Percentiles rank a stretch among this genome's conserved stretches.
Evolutionary conservation across 1,284 basidiomycete genomes (phyloP).

Genomic region (Volvariella surrecta): DNA sequence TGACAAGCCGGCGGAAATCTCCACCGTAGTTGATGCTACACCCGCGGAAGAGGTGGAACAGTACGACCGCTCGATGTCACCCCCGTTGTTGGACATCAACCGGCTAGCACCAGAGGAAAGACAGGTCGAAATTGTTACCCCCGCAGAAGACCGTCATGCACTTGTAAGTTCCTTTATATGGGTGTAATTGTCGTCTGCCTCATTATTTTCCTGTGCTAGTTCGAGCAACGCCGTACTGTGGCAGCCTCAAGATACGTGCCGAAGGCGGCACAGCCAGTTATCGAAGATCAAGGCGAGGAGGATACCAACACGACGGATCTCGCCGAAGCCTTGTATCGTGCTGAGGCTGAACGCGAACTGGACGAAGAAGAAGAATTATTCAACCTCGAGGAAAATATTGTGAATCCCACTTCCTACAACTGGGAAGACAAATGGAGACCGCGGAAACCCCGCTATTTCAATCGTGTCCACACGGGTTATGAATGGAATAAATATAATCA

Average conservation of each 20-base stretch:
- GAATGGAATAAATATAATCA: constrained; percentile 99
- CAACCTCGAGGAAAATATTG: constrained; percentile 82
- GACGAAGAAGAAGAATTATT: constrained; percentile 95
- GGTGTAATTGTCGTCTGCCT: constrained; percentile 3
- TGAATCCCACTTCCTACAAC: constrained; percentile 79
- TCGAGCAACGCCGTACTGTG: constrained; percentile 68
- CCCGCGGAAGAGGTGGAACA: constrained; percentile 47
- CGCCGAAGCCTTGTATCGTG: constrained; percentile 79
- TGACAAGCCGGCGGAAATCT: constrained; percentile 18
- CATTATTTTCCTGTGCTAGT: constrained; percentile 45
- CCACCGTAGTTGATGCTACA: constrained; percentile 25
- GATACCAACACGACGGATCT: constrained; percentile 71
- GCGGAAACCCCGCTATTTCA: constrained; percentile 98
- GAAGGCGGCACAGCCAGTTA: constrained; percentile 43
- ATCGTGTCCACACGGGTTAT: constrained; percentile 99
- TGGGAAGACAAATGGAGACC: constrained; percentile 99
- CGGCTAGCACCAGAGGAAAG: constrained; percentile 70
- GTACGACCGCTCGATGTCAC: constrained; percentile 82
- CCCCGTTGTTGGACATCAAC: constrained; percentile 60
- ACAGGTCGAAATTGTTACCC: constrained; percentile 68
- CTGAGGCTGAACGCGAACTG: constrained; percentile 84
- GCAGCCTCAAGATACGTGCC: constrained; percentile 81
- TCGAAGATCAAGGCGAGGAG: constrained; percentile 44
- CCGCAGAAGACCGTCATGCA: constrained; percentile 53
- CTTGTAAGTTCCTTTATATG: constrained; percentile 65